Conservation (phyloP, 306 rosid genomes). For the Urtica urens region DNA sequence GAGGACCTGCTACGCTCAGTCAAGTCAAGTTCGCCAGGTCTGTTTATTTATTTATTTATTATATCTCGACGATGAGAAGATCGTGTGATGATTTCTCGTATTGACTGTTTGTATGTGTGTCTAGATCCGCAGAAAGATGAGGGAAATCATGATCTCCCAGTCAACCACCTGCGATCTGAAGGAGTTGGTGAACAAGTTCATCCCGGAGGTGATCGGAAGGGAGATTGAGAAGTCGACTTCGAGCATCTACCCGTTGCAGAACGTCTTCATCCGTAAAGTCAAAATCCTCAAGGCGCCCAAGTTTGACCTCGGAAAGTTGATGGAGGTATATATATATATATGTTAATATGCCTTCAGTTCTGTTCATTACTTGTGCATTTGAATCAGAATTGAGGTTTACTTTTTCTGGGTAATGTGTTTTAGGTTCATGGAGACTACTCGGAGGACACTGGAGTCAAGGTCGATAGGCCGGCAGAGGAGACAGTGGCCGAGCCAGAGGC, state of each 20-base stretch:
- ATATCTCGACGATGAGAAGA: too few relatives aligned
- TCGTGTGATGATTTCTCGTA: too few relatives aligned
- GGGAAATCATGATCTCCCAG: conserved; percentile 69
- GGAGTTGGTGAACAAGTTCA: conserved; percentile 74
- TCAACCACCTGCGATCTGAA: conserved; percentile 78
- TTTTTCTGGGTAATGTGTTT: background rate
- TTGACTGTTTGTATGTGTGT: too few relatives aligned
- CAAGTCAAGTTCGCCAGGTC: conserved; percentile 90
- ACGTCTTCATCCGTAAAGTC: conserved; percentile 77
- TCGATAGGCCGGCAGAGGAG: conserved; percentile 77
- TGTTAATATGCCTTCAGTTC: too few relatives aligned
- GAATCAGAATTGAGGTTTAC: background rate
- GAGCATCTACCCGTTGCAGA: conserved; percentile 75
- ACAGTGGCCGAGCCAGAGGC: conserved; percentile 34
- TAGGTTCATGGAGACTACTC: conserved; percentile 78
- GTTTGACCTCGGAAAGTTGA: conserved; percentile 83
- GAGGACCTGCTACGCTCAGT: conserved; percentile 90
- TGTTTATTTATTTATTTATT: too few relatives aligned
- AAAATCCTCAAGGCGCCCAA: conserved; percentile 90
- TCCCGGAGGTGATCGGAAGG: conserved; percentile 75
- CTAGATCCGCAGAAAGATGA: conserved; percentile 91
- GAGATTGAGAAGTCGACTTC: conserved; percentile 75
- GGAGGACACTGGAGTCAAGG: conserved; percentile 66
- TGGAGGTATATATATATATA: conserved; percentile 91
- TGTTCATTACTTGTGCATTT: too few relatives aligned